Base-by-base conservation (phyloP, 2,329 filamentous ascomycete genomes). In the Alternaria ventricosa region DNA sequence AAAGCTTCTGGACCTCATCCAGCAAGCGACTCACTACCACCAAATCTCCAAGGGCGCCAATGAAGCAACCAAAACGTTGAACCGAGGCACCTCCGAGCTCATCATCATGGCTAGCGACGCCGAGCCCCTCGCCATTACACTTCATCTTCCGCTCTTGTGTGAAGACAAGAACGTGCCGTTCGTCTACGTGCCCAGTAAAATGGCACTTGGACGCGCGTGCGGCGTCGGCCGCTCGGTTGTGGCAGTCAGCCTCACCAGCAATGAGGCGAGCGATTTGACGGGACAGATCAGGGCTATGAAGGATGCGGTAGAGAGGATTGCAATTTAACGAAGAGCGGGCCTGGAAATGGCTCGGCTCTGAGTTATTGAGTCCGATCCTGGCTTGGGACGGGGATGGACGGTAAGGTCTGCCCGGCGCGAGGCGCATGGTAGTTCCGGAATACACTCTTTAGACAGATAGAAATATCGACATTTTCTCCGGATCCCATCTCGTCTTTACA, bases 391-490 rank as follows among this genome's bases (percentile, higher is more conserved):
- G 36, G 8, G 9, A 11, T 41, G 33, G 15, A 36, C 33, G 8
- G 7, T 0, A n/a, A 41, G 36, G 36, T 41, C 4, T 41, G n/a
- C 36, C 9, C 15, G 36, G 18, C 8, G 3, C n/a, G 9, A 41
- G 36, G 18, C 5, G 36, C 9, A 18, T 41, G n/a, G 5, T 41
- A 6, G 36, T 0, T 41, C 8, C n/a, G 36, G 36, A 41, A 41
- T 18, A 18, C 36, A 18, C 36, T 41, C 36, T 18, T 18, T 41
- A 41, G 36, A 41, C 36, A n/a, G n/a, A 41, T 41, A 18, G 8
- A 0, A 41, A 41, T 18, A 2, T 1, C 36, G 18, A 41, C 4
- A 0, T 0, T 41, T 18, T 18, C n/a, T 18, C 36, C 33, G 15
- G 33, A 41, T n/a, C n/a, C n/a, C n/a, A n/a, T n/a, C n/a, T n/a